Evolutionary conservation across 805 yeast species (phyloP), one percentile per base, ranked within the genome.

Genomic region (Huiozyma naganishii): DNA sequence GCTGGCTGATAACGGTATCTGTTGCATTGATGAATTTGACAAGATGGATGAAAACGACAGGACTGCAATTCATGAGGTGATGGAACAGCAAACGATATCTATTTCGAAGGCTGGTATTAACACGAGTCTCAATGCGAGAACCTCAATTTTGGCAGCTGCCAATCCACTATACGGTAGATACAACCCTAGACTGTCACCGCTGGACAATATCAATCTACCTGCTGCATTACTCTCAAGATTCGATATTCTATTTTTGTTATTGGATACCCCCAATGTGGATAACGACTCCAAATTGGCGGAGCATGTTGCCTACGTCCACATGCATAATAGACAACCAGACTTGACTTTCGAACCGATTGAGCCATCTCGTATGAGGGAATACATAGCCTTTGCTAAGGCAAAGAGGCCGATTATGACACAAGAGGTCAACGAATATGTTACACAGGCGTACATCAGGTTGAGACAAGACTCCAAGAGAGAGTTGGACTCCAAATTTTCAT

Each of bases 71-170:
- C 97, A 90, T 66, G 98, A 90, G 71, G 98, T 92, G 32, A 92
- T 92, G 98, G 98, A 92, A 68, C 98, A 92, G 64, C 98, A 92
- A 66, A 92, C 98, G 2, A 92, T 92, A 46, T 85, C 95, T 23
- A 92, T 92, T 46, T 85, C 97, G 37, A 92, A 92, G 65, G 98
- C 98, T 4, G 98, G 98, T 52, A 92, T 92, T 54, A 85, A 92
- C 49, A 92, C 98, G 7, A 86, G 97, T 2, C 71, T 92, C 53
- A 92, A 92, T 61, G 98, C 98, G 6, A 77, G 98, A 62, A 77
- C 97, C 0, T 89, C 97, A 5, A 85, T 92, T 48, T 67, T 92
- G 50, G 98, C 98, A 0, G 98, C 98, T 29, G 98, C 98, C n/a
- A 92, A 92, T 68, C 98, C 98, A 13, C 69, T 89, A 33, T 89